Base-by-base conservation (phyloP, 306 rosid species). In the Sphenostylis stenocarpa region DNA sequence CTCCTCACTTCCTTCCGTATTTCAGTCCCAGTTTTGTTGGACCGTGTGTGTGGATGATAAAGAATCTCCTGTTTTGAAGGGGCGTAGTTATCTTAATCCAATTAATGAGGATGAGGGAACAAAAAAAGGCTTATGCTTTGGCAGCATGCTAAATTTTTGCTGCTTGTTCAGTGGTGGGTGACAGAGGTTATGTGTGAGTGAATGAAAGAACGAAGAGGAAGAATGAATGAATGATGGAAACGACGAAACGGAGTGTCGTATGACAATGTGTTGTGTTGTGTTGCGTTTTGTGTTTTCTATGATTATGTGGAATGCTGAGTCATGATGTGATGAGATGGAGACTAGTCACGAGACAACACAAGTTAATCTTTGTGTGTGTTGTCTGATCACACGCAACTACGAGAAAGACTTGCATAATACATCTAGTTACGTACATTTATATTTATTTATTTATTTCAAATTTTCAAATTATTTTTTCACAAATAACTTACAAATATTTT, bases 231-330 rank as follows among this genome's bases (percentile, higher is more conserved):
- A n/a, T n/a, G n/a, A n/a, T n/a, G 6, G 9, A n/a, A 48, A 48
- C 23, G n/a, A 15, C 4, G 41, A 31, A 7, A 38, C 19, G 53
- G 15, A 14, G 31, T 65, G 83, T 19, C 62, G 69, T 72, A 41
- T 64, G 2, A 51, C 17, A 29, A 1, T 26, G 66, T 72, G 58
- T 28, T 39, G 56, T 39, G 56, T n/a, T 51, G 43, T 24, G 43
- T 56, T 81, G 75, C 45, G 84, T 73, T 80, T 80, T 71, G 45
- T 63, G 29, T 56, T 13, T 52, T 63, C 69, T 56, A 73, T 5
- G 49, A 41, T 57, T 44, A 6, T 36, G 67, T 80, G 61, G 79
- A 80, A 67, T 36, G 15, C 58, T 52, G 80, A 51, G 33, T 76
- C 80, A 76, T 53, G n/a, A n/a, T n/a, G n/a, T n/a, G n/a, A n/a